Evolutionary conservation across 805 yeast genomes (phyloP), one percentile per base, ranked within the genome.

Genomic region (Tetrapisispora pingtungensis): DNA sequence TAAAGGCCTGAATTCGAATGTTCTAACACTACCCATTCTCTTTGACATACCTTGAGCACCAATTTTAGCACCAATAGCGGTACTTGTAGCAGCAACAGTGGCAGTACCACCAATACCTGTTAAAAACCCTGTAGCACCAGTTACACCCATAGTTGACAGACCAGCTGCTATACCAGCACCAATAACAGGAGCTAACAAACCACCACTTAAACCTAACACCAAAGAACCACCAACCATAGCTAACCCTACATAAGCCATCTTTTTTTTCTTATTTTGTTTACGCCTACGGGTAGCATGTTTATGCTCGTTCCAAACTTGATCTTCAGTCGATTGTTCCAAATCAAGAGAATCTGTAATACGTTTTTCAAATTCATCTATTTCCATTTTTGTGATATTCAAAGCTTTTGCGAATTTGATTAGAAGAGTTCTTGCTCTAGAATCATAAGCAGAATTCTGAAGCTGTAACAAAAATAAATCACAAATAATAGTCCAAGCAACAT

Each of bases 121-220:
- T 28, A 93, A 68, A 52, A 93, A 93, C 1, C 94, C 86, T 14
- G 87, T 66, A 0, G 97, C 87, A n/a, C 99, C 97, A 1, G 85
- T 72, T 19, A 94, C 84, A 28, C 99, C 99, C 19, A 90, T 78
- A 0, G 98, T 93, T 1, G 97, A 81, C 34, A 93, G 70, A 14
- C 97, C 99, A 3, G 97, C 97, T 1, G 97, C 98, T 26, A 93
- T 59, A 56, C 99, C 99, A 1, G 97, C 97, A 41, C 97, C 97
- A 56, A 93, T 94, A 2, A 94, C 95, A 0, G 99, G 99, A 0
- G 98, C 98, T 37, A 93, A 67, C 36, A 93, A 65, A 7, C 99
- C 99, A 8, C 96, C 97, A 48, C 96, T 86, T 17, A 93, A 69
- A 1, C 99, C 99, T 46, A 93, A 76, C 1, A 93, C 95, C 19